These are phyloP conservation scores for Penicillium macrosclerotiorum DNA, from an alignment of 495 filamentous ascomycete genomes.

Conservation along the genomic window DNA sequence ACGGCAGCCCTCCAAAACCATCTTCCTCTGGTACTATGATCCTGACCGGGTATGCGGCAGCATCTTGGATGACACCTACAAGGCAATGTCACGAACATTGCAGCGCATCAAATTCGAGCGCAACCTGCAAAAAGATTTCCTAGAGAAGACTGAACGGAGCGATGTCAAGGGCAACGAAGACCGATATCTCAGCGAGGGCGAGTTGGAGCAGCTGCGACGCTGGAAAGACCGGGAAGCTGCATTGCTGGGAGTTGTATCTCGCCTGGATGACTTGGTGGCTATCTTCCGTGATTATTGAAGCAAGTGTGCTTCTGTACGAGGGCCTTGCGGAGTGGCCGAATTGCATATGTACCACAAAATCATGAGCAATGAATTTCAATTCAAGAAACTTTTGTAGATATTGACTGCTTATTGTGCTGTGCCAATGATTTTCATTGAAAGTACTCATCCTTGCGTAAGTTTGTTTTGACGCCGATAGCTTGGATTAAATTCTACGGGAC, in stretches of 20 bases:
- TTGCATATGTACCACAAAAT: no score
- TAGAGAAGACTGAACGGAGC: constrained; percentile 73
- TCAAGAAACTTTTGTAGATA: no score
- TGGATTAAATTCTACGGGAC: no score
- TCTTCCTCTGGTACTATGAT: constrained; percentile 91
- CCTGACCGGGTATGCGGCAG: constrained; percentile 60
- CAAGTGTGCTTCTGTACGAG: not conserved
- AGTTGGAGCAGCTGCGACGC: constrained; percentile 61
- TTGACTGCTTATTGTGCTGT: no score
- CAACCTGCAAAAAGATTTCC: constrained; percentile 59
- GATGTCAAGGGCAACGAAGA: constrained; percentile 83
- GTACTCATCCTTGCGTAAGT: no score
- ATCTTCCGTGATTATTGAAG: constrained; percentile 76
- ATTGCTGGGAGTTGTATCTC: constrained; percentile 69
- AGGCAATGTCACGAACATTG: constrained; percentile 80
- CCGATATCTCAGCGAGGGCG: constrained; percentile 64
- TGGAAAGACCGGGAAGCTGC: constrained; percentile 73
- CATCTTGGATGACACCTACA: constrained; percentile 75
- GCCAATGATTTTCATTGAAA: no score
- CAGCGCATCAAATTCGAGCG: constrained; percentile 74
- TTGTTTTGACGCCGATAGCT: no score
- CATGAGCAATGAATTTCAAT: no score
- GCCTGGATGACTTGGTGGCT: constrained; percentile 81
- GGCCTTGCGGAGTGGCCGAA: no score
- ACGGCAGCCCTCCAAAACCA: constrained; percentile 71